Conservation (phyloP, 2,329 filamentous ascomycete genomes). For the Penicillium digitatum region DNA sequence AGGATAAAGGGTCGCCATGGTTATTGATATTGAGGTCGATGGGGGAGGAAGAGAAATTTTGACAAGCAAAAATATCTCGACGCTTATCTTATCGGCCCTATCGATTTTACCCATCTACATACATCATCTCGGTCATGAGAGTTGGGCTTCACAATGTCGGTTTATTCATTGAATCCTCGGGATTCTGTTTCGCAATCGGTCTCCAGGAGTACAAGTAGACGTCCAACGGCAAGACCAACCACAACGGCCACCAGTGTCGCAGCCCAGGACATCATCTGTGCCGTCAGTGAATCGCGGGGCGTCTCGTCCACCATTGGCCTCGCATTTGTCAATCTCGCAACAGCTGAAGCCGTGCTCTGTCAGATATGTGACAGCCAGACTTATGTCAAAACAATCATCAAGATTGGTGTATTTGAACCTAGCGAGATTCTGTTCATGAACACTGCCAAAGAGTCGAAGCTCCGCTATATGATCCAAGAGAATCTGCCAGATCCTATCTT, state of each 20-base stretch:
- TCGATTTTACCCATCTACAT: slow-evolving; percentile 5
- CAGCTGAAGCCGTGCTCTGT: slow-evolving; percentile 77
- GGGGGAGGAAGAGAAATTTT: slow-evolving; percentile 16
- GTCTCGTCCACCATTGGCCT: slow-evolving; percentile 79
- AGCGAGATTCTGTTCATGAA: slow-evolving; percentile 74
- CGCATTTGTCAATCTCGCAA: slow-evolving; percentile 81
- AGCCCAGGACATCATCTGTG: slow-evolving; percentile 75
- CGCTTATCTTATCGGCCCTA: slow-evolving; percentile 23
- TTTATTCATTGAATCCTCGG: slow-evolving; percentile 1
- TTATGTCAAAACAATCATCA: slow-evolving; percentile 82
- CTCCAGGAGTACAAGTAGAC: slow-evolving; percentile 39
- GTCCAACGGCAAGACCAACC: slow-evolving; percentile 49
- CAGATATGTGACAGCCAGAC: slow-evolving; percentile 93
- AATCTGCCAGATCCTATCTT: slow-evolving; percentile 62
- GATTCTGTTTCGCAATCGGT: slow-evolving; percentile 23
- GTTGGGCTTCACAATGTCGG: slow-evolving; percentile 11
- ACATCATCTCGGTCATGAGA: not conserved
- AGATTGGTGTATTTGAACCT: slow-evolving; percentile 75
- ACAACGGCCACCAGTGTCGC: slow-evolving; percentile 56
- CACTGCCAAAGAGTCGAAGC: slow-evolving; percentile 69
- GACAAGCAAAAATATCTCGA: slow-evolving; percentile 7
- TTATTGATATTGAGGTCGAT: slow-evolving; percentile 18
- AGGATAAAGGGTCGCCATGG: slow-evolving; percentile 77
- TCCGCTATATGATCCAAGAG: slow-evolving; percentile 70
- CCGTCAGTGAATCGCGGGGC: slow-evolving; percentile 81